Evolutionary conservation across 2,329 filamentous ascomycete species (phyloP).

Genomic region (Penicillium sclerotiorum): DNA sequence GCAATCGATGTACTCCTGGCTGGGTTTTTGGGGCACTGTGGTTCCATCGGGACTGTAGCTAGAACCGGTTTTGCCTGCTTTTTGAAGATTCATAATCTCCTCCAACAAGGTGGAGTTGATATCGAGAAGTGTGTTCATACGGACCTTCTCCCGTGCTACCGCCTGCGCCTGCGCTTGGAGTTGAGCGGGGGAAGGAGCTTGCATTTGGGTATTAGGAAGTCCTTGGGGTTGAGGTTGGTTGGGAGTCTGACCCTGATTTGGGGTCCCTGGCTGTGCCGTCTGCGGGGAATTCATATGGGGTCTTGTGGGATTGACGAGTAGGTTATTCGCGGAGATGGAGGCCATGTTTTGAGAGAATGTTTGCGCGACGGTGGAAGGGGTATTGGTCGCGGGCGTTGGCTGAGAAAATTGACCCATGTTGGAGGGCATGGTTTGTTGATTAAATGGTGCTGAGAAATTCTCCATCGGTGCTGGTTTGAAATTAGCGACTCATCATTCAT

Average conservation of each 20-base stretch:
- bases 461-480: conserved; percentile 36
- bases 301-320: conserved; percentile 34
- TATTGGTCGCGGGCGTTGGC: conserved; percentile 30
- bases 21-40: conserved; percentile 40
- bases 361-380: conserved; percentile 35
- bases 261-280: conserved; percentile 19
- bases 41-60: conserved; percentile 37
- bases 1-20: conserved; percentile 61
- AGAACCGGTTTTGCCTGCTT: conserved; percentile 46
- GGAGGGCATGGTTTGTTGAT: conserved; percentile 35
- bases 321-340: conserved; percentile 36
- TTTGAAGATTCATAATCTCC: conserved; percentile 51
- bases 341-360: conserved; percentile 40
- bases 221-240: conserved; percentile 21
- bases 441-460: conserved; percentile 39
- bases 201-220: conserved; percentile 29
- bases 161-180: conserved; percentile 34
- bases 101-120: conserved; percentile 52
- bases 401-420: conserved; percentile 36
- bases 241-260: conserved; percentile 18
- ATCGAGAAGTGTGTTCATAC: conserved; percentile 49
- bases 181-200: conserved; percentile 31
- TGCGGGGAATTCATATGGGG: conserved; percentile 22
- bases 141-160: conserved; percentile 47
- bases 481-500: conserved; percentile 18